A percentile compares a stretch with the other conserved stretches of the same genome.
These are phyloP conservation scores for Trichoderma brevicompactum DNA, from an alignment of 2,329 filamentous ascomycete species.

Conservation along the genomic window DNA sequence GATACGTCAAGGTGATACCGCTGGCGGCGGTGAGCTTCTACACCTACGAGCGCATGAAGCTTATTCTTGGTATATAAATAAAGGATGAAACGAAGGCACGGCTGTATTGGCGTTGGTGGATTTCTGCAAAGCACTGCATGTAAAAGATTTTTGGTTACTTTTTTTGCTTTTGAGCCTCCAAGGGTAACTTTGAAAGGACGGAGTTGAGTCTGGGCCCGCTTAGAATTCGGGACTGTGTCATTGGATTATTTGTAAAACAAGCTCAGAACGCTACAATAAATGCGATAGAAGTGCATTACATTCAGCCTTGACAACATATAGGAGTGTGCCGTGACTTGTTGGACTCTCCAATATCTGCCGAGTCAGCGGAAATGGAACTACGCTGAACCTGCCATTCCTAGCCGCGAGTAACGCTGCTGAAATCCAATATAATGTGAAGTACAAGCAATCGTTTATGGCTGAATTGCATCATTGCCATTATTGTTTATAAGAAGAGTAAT, in stretches of 20 bases:
- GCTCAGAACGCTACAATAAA: not conserved
- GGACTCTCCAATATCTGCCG: not conserved
- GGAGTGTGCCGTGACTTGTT: not conserved
- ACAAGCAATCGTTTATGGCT: too few species aligned
- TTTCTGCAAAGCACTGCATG: conserved; percentile 7
- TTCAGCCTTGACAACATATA: not conserved
- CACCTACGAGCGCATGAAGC: conserved; percentile 68
- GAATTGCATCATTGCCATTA: too few species aligned
- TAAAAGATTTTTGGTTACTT: not conserved
- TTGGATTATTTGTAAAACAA: conserved; percentile 14
- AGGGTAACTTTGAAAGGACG: conserved; percentile 1
- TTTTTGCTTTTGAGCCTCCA: conserved; percentile 1
- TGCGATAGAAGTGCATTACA: not conserved
- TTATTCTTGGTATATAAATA: conserved; percentile 64
- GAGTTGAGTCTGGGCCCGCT: conserved; percentile 17
- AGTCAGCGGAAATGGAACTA: too few species aligned
- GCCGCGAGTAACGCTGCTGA: not conserved
- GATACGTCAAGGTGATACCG: conserved; percentile 91
- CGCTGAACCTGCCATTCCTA: not conserved
- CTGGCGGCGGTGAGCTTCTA: conserved; percentile 77
- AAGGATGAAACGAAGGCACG: conserved; percentile 5
- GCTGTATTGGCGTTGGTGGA: conserved; percentile 29
- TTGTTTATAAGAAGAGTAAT: too few species aligned
- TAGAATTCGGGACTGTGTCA: not conserved
- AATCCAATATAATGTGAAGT: not conserved